Conservation (phyloP, 805 yeast genomes). For the Teunomyces pallodes region DNA sequence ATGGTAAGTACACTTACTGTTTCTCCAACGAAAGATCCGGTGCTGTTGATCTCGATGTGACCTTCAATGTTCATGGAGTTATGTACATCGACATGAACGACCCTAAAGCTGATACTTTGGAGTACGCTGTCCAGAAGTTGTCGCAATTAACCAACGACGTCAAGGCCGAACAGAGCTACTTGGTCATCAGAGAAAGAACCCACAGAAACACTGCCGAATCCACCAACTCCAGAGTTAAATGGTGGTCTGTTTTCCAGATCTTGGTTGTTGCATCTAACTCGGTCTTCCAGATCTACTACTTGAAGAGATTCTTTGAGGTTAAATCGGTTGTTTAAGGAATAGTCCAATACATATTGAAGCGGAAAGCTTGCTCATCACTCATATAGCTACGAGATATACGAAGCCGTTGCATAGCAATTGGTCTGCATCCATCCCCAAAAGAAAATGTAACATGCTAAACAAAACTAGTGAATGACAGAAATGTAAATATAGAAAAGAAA, state of each 20-base stretch:
- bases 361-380: background rate
- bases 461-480: background rate
- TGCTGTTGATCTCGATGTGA: slow-evolving; percentile 79
- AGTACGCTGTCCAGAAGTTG: slow-evolving; percentile 75
- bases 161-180: slow-evolving; percentile 87
- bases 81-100: slow-evolving; percentile 79
- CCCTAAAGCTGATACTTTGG: slow-evolving; percentile 75
- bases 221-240: slow-evolving; percentile 92
- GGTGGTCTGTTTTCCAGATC: slow-evolving; percentile 95
- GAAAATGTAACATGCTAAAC: background rate
- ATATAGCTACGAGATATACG: background rate
- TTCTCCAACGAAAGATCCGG: slow-evolving; percentile 82
- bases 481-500: background rate
- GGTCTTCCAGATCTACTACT: slow-evolving; percentile 87
- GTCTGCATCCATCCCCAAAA: background rate
- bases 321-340: slow-evolving; percentile 69
- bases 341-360: background rate
- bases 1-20: slow-evolving; percentile 84
- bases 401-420: background rate
- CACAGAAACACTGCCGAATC: slow-evolving; percentile 99
- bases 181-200: slow-evolving; percentile 93
- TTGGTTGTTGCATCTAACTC: slow-evolving; percentile 83
- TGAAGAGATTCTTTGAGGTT: slow-evolving; percentile 94
- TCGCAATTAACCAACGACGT: slow-evolving; percentile 78
- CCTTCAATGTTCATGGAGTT: slow-evolving; percentile 93